These are phyloP conservation scores for Colletotrichum abscissum DNA, from an alignment of 2,329 filamentous ascomycete genomes.

Conservation along the genomic window DNA sequence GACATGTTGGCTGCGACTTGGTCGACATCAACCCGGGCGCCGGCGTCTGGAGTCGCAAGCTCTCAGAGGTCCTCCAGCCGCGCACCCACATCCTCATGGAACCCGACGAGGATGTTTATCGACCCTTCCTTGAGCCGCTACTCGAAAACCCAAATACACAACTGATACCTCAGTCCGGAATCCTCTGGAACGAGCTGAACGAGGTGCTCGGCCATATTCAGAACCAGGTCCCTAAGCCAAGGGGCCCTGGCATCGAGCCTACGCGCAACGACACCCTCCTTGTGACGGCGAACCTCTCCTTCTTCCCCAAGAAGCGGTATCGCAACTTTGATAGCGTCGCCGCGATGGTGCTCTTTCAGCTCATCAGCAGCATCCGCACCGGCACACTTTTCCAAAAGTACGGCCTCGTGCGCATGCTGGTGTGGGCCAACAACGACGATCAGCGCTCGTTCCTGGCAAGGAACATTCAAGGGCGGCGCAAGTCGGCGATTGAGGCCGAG, in stretches of 20 bases:
- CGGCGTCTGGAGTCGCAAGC: slow-evolving; percentile 81
- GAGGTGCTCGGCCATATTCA: slow-evolving; percentile 65
- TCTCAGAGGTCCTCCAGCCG: slow-evolving; percentile 81
- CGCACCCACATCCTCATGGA: slow-evolving; percentile 88
- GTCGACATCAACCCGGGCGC: slow-evolving; percentile 87
- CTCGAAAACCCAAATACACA: slow-evolving; percentile 64
- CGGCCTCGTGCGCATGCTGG: slow-evolving; percentile 82
- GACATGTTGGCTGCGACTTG: slow-evolving; percentile 83
- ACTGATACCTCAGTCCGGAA: slow-evolving; percentile 66
- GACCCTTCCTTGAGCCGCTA: slow-evolving; percentile 70
- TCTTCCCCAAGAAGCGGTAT: slow-evolving; percentile 61
- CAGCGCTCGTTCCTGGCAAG: slow-evolving; percentile 70
- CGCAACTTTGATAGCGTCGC: slow-evolving; percentile 66
- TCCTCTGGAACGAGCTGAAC: slow-evolving; percentile 70
- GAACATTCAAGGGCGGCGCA: slow-evolving; percentile 64
- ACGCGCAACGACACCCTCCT: slow-evolving; percentile 79
- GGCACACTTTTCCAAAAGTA: slow-evolving; percentile 76
- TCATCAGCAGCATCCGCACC: slow-evolving; percentile 68
- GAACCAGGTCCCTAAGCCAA: slow-evolving; percentile 60
- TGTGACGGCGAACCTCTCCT: slow-evolving; percentile 74
- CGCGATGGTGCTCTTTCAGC: slow-evolving; percentile 69
- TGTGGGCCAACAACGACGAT: slow-evolving; percentile 76
- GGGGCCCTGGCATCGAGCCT: slow-evolving; percentile 52
- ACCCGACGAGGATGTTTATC: slow-evolving; percentile 69
- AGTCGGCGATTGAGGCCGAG: slow-evolving; percentile 69